Conservation (phyloP, 2,329 filamentous ascomycete genomes). For the Sodiomyces alkalinus region DNA sequence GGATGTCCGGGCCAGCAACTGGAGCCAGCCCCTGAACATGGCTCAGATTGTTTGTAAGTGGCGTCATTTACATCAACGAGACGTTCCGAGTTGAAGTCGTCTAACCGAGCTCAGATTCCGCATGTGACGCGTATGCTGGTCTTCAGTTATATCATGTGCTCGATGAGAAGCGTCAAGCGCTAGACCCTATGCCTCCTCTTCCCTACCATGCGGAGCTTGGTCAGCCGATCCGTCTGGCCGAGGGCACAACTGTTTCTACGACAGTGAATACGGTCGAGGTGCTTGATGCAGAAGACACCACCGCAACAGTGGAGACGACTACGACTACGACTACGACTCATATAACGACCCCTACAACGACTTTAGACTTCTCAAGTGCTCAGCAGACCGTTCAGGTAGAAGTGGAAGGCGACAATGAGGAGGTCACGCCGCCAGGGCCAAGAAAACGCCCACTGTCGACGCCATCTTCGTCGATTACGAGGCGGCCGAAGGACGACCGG, state of each 20-base stretch:
- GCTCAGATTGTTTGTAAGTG: constrained; percentile 56
- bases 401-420: too few relatives aligned
- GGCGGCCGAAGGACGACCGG: constrained; percentile 20
- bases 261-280: constrained; percentile 16
- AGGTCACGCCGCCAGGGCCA: too few relatives aligned
- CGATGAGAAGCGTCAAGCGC: constrained; percentile 48
- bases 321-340: constrained; percentile 6
- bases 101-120: constrained; percentile 42
- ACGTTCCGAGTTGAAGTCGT: too few relatives aligned
- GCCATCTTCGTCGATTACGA: too few relatives aligned
- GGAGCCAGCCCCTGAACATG: constrained; percentile 46
- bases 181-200: constrained; percentile 55
- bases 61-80: too few relatives aligned
- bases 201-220: constrained; percentile 55
- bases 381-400: too few relatives aligned
- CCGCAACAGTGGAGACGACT: constrained; percentile 10
- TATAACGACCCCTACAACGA: constrained; percentile 6
- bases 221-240: constrained; percentile 42
- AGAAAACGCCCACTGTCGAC: constrained; percentile 3
- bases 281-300: constrained; percentile 13
- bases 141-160: constrained; percentile 58
- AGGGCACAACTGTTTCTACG: constrained; percentile 19
- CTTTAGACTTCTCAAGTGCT: too few relatives aligned
- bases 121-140: constrained; percentile 70
- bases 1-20: constrained; percentile 58